Base-by-base conservation (phyloP, 257 asterid species). In the Solanum acaule region DNA sequence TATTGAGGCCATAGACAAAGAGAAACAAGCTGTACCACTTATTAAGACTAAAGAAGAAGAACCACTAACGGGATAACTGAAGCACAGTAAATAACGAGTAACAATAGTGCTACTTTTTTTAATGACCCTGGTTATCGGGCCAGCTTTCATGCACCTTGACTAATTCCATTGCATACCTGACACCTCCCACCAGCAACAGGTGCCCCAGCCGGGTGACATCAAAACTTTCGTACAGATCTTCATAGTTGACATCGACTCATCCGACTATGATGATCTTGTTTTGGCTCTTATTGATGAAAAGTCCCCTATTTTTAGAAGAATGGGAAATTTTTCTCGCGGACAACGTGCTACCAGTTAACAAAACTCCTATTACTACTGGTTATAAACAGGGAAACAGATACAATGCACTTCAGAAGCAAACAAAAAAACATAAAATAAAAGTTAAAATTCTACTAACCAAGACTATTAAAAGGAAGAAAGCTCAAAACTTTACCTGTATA, bases 401-500 rank as follows among this genome's bases (percentile, higher is more conserved):
- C 25, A 59, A 59, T 59, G 67, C 67, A 59, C 70, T 61, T 61
- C 70, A 61, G 70, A 61, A 23, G 29, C 70, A 61, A 61, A 61
- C 33, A 65, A 65, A 65, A n/a, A 25, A n/a, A 65, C 8, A 10
- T 63, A 63, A 10, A 63, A 63, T 14, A 27, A 29, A 68, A 68
- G 38, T 61, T 1, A 14, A 33, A 72, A 79, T 18, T 42, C 46
- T 67, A 67, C 34, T 79, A 70, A 40, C 13, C 78, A 14, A 37
- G 35, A 83, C 52, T 37, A 33, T 31, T 38, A 35, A 67, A 87
- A 63, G 52, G 27, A 31, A 71, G 6, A 38, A 68, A 82, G 4
- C 49, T 10, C 46, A 68, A 88, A 25, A 2, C 12, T 70, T 87
- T 92, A 95, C 99, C 92, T 93, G 92, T 88, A 94, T 93, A 56